Conservation (phyloP, 768 basidiomycete genomes). For the Lepiota venenata region DNA sequence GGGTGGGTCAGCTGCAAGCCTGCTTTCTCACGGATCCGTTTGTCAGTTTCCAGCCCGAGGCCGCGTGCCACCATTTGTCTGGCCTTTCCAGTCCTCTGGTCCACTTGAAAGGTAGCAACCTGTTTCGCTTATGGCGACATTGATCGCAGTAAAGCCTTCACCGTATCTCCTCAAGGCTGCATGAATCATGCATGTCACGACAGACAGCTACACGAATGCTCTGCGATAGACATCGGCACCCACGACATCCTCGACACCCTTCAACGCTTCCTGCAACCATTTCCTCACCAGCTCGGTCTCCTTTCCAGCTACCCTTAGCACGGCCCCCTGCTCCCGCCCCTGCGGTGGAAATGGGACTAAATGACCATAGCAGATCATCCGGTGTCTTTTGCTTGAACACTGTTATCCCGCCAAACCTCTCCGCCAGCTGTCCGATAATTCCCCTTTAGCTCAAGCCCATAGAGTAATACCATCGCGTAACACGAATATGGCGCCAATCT, state of each 20-base stretch:
- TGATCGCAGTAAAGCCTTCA: no score
- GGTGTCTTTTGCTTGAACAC: constrained; percentile 64
- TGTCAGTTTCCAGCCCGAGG: no score
- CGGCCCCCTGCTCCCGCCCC: constrained; percentile 35
- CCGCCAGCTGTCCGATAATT: constrained; percentile 45
- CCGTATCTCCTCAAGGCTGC: no score
- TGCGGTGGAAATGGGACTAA: constrained; percentile 50
- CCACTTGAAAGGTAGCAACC: no score
- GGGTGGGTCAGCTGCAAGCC: no score
- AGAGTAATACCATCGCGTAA: constrained; percentile 84
- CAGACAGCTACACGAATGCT: constrained; percentile 44
- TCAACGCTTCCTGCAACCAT: constrained; percentile 63
- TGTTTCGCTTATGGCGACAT: no score
- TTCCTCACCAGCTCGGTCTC: constrained; percentile 72
- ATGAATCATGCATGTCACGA: background rate
- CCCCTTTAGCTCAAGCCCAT: constrained; percentile 58
- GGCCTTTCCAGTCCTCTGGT: no score
- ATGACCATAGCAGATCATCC: constrained; percentile 75
- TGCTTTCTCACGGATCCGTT: no score
- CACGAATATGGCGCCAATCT: constrained; percentile 81
- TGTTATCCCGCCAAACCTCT: constrained; percentile 47
- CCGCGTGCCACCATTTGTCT: no score
- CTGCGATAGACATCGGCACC: constrained; percentile 65
- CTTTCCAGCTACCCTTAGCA: constrained; percentile 72
- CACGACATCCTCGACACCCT: constrained; percentile 46